These are phyloP conservation scores for Claviceps citrina DNA, from an alignment of 2,329 filamentous ascomycete genomes.

Conservation along the genomic window DNA sequence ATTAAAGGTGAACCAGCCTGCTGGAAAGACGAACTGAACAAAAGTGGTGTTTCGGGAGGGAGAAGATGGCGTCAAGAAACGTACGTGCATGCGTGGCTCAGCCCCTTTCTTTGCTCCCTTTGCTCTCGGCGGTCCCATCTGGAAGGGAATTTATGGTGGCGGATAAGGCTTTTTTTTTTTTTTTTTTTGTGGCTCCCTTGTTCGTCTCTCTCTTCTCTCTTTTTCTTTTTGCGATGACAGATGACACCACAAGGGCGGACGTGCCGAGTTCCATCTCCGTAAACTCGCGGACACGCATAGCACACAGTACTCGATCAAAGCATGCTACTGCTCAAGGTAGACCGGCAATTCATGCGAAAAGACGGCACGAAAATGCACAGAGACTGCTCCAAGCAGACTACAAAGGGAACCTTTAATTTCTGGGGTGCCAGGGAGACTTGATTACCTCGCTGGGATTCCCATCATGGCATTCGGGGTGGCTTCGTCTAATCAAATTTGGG, in stretches of 20 bases:
- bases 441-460: not conserved
- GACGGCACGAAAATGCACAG: too few relatives aligned
- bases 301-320: too few relatives aligned
- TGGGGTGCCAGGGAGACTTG: too few relatives aligned
- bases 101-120: not conserved
- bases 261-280: constrained; percentile 1
- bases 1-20: not conserved
- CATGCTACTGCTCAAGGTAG: too few relatives aligned
- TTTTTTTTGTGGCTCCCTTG: constrained; percentile 2
- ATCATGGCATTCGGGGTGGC: not conserved
- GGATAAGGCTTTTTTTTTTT: constrained; percentile 8
- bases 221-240: too few relatives aligned
- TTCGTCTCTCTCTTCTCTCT: constrained; percentile 1
- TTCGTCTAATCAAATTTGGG: not conserved
- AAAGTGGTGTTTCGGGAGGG: constrained; percentile 2
- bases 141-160: constrained; percentile 11
- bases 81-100: not conserved
- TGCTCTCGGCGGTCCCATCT: constrained; percentile 5
- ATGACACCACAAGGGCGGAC: not conserved
- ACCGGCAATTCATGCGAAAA: too few relatives aligned
- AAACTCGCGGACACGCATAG: not conserved
- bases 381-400: too few relatives aligned
- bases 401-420: too few relatives aligned
- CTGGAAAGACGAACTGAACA: constrained; percentile 2
- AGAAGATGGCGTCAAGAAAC: not conserved